Percentiles rank a stretch among this genome's conserved stretches.
phyloP scores from a whole-genome alignment of 805 yeast genomes.

The Yamadazyma endophytica region DNA sequence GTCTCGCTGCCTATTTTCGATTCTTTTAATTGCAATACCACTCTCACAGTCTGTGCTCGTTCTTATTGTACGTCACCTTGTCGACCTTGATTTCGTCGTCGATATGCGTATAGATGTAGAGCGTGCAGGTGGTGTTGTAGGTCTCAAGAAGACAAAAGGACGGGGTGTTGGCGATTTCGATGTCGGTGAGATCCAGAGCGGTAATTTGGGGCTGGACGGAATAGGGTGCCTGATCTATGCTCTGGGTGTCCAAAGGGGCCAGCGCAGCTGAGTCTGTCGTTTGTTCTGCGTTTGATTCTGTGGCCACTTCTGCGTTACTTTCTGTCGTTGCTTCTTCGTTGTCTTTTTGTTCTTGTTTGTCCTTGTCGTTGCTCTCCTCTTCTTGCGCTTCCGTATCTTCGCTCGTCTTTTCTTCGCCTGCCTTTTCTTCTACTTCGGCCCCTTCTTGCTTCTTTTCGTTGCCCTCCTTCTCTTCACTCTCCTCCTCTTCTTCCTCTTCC shows the following conservation, averaged over 20 bases:
- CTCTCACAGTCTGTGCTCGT: conserved; percentile 8
- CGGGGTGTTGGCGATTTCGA: conserved; percentile 51
- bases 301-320: conserved; percentile 19
- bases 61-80: conserved; percentile 51
- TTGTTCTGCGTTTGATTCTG: conserved; percentile 12
- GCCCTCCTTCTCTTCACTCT: conserved; percentile 29
- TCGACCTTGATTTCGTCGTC: conserved; percentile 88
- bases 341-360: conserved; percentile 23
- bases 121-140: conserved; percentile 71
- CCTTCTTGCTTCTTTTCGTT: conserved; percentile 29
- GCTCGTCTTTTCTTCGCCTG: conserved; percentile 24
- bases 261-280: conserved; percentile 16
- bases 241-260: too few species aligned
- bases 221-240: too few species aligned
- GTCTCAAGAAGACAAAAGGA: conserved; percentile 87
- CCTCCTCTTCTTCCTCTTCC: conserved; percentile 52
- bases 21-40: too few species aligned
- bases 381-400: conserved; percentile 40
- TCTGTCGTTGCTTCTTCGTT: conserved; percentile 18
- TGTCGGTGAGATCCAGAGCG: too few species aligned
- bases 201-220: not conserved
- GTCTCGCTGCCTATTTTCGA: too few species aligned
- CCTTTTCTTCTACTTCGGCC: conserved; percentile 20
- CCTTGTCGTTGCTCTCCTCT: conserved; percentile 20
- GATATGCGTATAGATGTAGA: conserved; percentile 78